Evolutionary conservation across 495 filamentous ascomycete species (phyloP), one percentile per base, ranked within the genome.

Genomic region (Margaritispora aquatica): DNA sequence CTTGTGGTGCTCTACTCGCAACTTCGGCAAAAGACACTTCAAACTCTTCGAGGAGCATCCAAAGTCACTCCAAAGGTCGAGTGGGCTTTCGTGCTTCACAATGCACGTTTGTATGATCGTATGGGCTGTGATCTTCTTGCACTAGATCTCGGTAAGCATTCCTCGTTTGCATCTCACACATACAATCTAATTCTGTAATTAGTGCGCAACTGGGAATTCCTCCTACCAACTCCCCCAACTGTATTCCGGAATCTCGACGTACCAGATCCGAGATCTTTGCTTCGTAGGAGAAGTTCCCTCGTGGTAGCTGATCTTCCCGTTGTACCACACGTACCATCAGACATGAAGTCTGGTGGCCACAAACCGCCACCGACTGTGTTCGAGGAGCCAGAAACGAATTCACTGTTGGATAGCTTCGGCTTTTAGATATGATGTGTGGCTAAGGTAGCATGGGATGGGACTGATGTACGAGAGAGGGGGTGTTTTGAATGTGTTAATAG

Each of bases 81-180:
- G 72, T 96, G 89, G 87, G 84, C 86, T 26, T 97, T 97, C 64
- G 84, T 98, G 3, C 70, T 96, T 24, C 89, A 95, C 64, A 96
- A 88, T 51, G 93, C 93, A 10, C 77, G 88, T 27, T 76, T 96
- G 3, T 96, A 97, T 65, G 86, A 90, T 68, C 84, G 95, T 0
- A 97, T 97, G 95, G 94, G 94, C 13, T 96, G 94, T 65, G 93
- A 96, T 68, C 66, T 96, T n/a, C 81, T 97, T 1, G 94, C 95
- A 11, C 74, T 98, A 11, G 90, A 96, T 63, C 70, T 93, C 13
- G 84, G 79, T 80, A 71, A 52, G 73, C 38, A 54, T 47, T 31
- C 44, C 47, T 19, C 10, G 36, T 9, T 20, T 17, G 46, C 3
- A 10, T 26, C 34, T 41, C 1, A 19, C 19, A 26, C 19, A 26